Percentiles rank a stretch among this genome's conserved stretches.
These are phyloP conservation scores for Talaromyces sp. DNA, from an alignment of 2,329 filamentous ascomycete species.

Conservation along the genomic window DNA sequence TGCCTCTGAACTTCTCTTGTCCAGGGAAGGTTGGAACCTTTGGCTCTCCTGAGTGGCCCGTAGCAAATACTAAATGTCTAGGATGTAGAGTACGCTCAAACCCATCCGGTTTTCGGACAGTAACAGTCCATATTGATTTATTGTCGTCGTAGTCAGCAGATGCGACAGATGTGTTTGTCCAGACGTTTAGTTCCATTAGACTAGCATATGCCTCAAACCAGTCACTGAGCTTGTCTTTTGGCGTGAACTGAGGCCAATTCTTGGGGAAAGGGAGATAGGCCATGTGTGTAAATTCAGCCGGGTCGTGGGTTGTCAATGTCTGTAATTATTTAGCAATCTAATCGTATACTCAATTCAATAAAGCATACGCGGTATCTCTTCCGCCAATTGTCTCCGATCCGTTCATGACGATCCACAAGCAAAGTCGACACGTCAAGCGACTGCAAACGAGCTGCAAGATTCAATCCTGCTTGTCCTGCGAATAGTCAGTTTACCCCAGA, in stretches of 20 bases:
- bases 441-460: slow-evolving; percentile 41
- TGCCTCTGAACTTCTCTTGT: slow-evolving; percentile 42
- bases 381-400: slow-evolving; percentile 51
- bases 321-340: slow-evolving; percentile 16
- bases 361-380: slow-evolving; percentile 44
- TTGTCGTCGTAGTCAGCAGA: slow-evolving; percentile 40
- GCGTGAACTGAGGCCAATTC: slow-evolving; percentile 44
- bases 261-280: slow-evolving; percentile 41
- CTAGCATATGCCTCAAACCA: slow-evolving; percentile 50
- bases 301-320: slow-evolving; percentile 42
- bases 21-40: slow-evolving; percentile 42
- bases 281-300: slow-evolving; percentile 40
- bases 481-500: neutral
- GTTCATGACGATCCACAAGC: slow-evolving; percentile 45
- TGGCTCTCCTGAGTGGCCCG: slow-evolving; percentile 46
- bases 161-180: slow-evolving; percentile 40
- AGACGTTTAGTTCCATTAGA: slow-evolving; percentile 51
- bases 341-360: neutral
- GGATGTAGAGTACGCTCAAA: slow-evolving; percentile 32
- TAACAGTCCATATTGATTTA: slow-evolving; percentile 40
- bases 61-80: slow-evolving; percentile 49
- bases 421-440: slow-evolving; percentile 40
- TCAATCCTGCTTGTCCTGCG: slow-evolving; percentile 44
- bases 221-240: slow-evolving; percentile 47
- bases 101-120: slow-evolving; percentile 24